Percentiles rank a stretch among this genome's conserved stretches.
Conservation (phyloP, 2,329 filamentous ascomycete species). For the Penicillium vulpinum region DNA sequence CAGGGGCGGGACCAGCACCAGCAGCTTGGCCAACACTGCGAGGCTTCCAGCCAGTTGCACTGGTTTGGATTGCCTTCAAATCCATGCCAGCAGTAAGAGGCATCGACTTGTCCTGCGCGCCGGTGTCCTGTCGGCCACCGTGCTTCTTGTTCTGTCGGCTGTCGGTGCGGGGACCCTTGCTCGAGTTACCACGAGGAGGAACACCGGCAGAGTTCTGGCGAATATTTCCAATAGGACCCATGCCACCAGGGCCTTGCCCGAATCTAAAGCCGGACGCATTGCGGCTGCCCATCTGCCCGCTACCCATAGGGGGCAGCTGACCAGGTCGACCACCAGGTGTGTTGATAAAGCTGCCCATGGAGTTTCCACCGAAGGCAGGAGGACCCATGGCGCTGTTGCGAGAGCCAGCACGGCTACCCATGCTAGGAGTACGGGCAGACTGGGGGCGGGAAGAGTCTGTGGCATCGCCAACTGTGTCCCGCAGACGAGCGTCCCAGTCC, state of each 20-base stretch:
- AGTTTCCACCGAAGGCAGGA: not conserved
- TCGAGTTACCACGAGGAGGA: conserved; percentile 63
- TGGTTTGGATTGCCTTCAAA: conserved; percentile 73
- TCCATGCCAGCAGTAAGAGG: conserved; percentile 83
- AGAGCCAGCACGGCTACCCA: conserved; percentile 53
- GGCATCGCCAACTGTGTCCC: conserved; percentile 78
- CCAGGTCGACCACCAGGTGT: conserved; percentile 45
- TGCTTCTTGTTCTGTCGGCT: conserved; percentile 48
- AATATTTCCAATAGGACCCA: conserved; percentile 45
- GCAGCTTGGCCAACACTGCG: conserved; percentile 61
- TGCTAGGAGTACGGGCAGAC: conserved; percentile 52
- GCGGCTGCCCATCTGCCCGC: conserved; percentile 61
- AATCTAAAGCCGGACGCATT: conserved; percentile 55
- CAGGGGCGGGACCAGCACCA: conserved; percentile 48
- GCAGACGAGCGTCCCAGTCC: conserved; percentile 87
- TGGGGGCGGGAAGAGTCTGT: conserved; percentile 62
- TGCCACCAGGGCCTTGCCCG: conserved; percentile 60
- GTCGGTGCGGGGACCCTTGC: conserved; percentile 48
- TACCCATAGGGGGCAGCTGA: conserved; percentile 66
- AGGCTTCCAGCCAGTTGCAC: conserved; percentile 86
- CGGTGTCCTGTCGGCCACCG: conserved; percentile 59
- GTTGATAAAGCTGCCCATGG: conserved; percentile 74
- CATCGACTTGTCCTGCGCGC: conserved; percentile 79
- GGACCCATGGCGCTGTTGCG: conserved; percentile 36
- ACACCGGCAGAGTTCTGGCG: conserved; percentile 28